Conservation (phyloP, 2,329 filamentous ascomycete species). For the Cladosporium sp. region DNA sequence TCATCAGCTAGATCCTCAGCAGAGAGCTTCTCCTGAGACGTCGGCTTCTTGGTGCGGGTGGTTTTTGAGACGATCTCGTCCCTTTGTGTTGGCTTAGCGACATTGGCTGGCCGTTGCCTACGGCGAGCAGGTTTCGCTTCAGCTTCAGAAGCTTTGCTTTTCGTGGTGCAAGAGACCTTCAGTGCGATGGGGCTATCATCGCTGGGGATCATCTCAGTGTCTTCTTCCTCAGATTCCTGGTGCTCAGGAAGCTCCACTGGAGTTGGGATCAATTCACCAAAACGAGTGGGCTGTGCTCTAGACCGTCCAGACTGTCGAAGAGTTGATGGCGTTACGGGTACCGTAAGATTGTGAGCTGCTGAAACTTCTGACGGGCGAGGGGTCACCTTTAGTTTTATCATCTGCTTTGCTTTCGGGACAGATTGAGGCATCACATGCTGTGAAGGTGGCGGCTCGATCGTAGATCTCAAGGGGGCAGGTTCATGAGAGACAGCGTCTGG, state of each 20-base stretch:
- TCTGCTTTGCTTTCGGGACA: neutral
- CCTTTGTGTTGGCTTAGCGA: neutral
- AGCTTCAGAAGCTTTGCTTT: neutral
- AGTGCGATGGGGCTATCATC: neutral
- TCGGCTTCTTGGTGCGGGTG: neutral
- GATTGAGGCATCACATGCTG: neutral
- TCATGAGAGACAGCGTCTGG: neutral
- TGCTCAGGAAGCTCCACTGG: no score
- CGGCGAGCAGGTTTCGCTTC: neutral
- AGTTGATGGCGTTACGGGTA: neutral
- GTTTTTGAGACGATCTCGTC: neutral
- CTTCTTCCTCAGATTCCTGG: no score
- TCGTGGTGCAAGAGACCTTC: neutral
- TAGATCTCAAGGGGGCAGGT: neutral
- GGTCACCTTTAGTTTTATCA: neutral
- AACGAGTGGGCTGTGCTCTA: neutral
- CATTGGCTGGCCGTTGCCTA: neutral
- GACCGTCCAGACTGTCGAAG: neutral
- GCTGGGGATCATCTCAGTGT: neutral
- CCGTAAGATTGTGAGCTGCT: neutral
- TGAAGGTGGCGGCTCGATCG: neutral
- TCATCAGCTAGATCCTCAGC: neutral
- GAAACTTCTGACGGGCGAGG: neutral
- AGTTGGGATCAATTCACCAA: neutral
- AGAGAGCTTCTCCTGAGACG: neutral